Conservation (phyloP, 2,329 filamentous ascomycete genomes). For the Trichophyton simii region DNA sequence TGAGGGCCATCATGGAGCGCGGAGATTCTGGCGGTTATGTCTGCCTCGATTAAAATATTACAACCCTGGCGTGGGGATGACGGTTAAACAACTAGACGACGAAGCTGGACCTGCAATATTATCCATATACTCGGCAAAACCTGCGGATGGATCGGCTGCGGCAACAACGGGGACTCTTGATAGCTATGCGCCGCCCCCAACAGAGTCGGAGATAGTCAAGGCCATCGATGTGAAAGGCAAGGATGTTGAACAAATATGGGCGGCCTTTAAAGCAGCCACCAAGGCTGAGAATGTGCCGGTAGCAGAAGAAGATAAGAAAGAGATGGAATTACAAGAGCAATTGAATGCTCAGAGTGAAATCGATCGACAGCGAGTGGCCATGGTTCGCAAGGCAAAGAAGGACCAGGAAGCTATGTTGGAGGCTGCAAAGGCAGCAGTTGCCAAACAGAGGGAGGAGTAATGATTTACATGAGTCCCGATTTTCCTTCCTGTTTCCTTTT, state of each 20-base stretch:
- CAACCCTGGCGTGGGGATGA: slow-evolving; percentile 76
- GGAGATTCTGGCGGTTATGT: slow-evolving; percentile 77
- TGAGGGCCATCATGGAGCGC: slow-evolving; percentile 35
- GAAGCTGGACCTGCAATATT: slow-evolving; percentile 32
- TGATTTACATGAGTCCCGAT: slow-evolving; percentile 3
- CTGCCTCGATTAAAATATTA: slow-evolving; percentile 85
- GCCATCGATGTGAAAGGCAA: slow-evolving; percentile 30
- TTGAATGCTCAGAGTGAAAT: slow-evolving; percentile 25
- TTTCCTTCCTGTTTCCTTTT: not conserved
- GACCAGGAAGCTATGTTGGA: slow-evolving; percentile 35
- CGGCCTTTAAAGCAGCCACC: slow-evolving; percentile 30
- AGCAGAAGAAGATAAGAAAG: slow-evolving; percentile 24
- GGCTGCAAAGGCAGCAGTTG: slow-evolving; percentile 33
- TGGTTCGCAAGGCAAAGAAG: slow-evolving; percentile 32
- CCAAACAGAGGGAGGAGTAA: slow-evolving; percentile 28
- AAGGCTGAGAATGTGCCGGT: slow-evolving; percentile 36
- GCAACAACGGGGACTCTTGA: slow-evolving; percentile 19
- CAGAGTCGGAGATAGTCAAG: slow-evolving; percentile 22
- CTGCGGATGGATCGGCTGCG: slow-evolving; percentile 1
- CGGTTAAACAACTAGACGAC: slow-evolving; percentile 56
- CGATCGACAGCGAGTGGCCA: slow-evolving; percentile 28
- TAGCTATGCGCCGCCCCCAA: slow-evolving; percentile 24
- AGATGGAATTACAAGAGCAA: slow-evolving; percentile 26
- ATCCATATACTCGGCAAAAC: slow-evolving; percentile 30
- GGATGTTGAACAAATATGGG: slow-evolving; percentile 32